Evolutionary conservation across 2,329 filamentous ascomycete species (phyloP).

Genomic region (Arthrobotrys pseudoclavata): DNA sequence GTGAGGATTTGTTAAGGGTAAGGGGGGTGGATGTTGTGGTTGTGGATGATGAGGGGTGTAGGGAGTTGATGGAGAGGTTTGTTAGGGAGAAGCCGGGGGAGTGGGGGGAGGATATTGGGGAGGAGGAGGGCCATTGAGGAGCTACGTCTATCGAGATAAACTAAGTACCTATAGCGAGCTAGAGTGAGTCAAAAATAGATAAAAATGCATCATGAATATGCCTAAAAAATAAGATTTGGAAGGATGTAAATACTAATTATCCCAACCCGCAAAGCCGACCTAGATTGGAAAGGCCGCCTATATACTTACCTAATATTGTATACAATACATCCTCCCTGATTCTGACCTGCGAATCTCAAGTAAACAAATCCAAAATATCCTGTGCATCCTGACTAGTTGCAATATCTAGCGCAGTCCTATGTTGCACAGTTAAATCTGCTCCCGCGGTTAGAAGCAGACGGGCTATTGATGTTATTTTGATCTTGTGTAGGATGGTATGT

Average conservation of each 20-base stretch:
- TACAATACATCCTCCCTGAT: too few relatives aligned
- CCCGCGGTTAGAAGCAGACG: conserved; percentile 36
- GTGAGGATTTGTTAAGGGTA: conserved; percentile 77
- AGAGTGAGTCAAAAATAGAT: too few relatives aligned
- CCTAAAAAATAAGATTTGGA: too few relatives aligned
- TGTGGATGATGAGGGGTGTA: conserved; percentile 75
- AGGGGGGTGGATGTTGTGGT: conserved; percentile 81
- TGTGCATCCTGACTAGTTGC: conserved; percentile 5
- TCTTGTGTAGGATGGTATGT: conserved; percentile 18
- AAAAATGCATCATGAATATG: too few relatives aligned
- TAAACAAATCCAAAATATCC: conserved; percentile 29
- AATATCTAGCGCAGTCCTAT: conserved; percentile 31
- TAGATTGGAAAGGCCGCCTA: too few relatives aligned
- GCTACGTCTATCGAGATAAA: too few relatives aligned
- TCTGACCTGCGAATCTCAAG: neutral
- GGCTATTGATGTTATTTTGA: conserved; percentile 42
- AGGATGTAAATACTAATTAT: too few relatives aligned
- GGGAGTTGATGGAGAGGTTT: conserved; percentile 78
- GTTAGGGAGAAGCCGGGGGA: conserved; percentile 79
- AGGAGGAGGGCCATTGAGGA: too few relatives aligned
- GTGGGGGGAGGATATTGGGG: conserved; percentile 71
- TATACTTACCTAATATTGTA: too few relatives aligned
- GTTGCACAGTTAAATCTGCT: conserved; percentile 18
- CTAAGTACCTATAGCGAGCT: too few relatives aligned
- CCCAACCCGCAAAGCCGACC: too few relatives aligned